These are phyloP conservation scores for Aspergillus transmontanensis DNA, from an alignment of 2,329 filamentous ascomycete species.

Conservation along the genomic window DNA sequence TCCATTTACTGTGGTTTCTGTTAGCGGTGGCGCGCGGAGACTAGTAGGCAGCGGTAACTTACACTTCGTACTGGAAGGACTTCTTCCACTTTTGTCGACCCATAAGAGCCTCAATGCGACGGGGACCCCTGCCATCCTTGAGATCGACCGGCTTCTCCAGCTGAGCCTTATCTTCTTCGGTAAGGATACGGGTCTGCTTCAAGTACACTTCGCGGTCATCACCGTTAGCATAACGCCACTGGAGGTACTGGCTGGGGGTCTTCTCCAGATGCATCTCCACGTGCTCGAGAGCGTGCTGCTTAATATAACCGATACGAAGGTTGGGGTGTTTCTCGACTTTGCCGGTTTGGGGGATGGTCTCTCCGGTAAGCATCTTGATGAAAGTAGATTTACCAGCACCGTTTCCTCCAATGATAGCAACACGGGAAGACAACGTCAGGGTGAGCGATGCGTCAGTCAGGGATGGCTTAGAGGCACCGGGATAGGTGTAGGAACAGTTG, in stretches of 20 bases:
- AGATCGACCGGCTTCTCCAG: constrained; percentile 90
- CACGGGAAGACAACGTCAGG: constrained; percentile 84
- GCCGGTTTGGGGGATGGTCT: constrained; percentile 78
- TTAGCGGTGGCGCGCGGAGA: constrained; percentile 8
- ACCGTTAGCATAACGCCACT: constrained; percentile 97
- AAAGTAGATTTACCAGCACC: constrained; percentile 98
- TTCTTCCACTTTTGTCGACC: constrained; percentile 99
- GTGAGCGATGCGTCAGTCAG: constrained; percentile 84
- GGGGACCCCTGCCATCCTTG: constrained; percentile 74
- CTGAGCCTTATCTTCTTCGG: constrained; percentile 80
- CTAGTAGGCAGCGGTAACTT: constrained; percentile 41
- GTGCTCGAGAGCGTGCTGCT: constrained; percentile 98
- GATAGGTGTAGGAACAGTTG: constrained; percentile 90
- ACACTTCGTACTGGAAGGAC: constrained; percentile 96
- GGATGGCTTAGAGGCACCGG: constrained; percentile 85
- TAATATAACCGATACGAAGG: constrained; percentile 98
- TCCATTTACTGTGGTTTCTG: constrained; percentile 70
- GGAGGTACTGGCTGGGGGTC: constrained; percentile 97
- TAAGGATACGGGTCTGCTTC: constrained; percentile 94
- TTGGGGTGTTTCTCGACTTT: constrained; percentile 98
- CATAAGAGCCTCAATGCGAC: constrained; percentile 83
- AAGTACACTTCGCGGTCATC: constrained; percentile 96
- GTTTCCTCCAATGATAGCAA: constrained; percentile 95
- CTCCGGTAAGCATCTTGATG: constrained; percentile 95
- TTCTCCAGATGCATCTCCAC: constrained; percentile 99